phyloP scores from a whole-genome alignment of 2,329 filamentous ascomycete species.

The Didymella exigua region DNA sequence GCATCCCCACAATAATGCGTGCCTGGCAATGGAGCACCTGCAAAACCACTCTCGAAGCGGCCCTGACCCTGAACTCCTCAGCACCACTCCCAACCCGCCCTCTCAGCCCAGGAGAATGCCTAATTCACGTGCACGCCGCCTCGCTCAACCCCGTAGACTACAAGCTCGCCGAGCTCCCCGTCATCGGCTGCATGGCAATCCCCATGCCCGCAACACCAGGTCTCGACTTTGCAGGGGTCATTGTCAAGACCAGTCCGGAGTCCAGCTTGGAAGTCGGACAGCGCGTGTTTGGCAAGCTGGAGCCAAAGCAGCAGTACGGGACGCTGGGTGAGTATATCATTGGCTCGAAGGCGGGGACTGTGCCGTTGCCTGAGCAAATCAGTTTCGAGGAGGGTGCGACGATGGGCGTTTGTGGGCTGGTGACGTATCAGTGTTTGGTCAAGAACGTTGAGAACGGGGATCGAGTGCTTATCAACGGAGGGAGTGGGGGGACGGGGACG shows the following conservation, averaged over 20 bases:
- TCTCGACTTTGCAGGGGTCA: constrained; percentile 26
- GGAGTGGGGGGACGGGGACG: constrained; percentile 64
- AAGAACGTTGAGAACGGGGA: constrained; percentile 43
- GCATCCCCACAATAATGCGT: constrained; percentile 27
- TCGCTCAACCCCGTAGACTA: constrained; percentile 35
- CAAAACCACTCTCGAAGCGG: constrained; percentile 18
- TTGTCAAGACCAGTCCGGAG: constrained; percentile 14
- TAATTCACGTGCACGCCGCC: constrained; percentile 24
- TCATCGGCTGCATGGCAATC: constrained; percentile 26
- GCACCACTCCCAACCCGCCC: constrained; percentile 12
- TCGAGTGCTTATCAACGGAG: constrained; percentile 67
- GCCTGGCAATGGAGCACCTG: constrained; percentile 32
- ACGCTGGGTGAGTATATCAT: constrained; percentile 30
- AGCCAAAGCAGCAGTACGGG: constrained; percentile 30
- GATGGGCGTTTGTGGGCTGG: constrained; percentile 29
- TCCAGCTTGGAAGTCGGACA: constrained; percentile 19
- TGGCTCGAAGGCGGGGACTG: constrained; percentile 24
- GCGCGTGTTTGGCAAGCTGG: constrained; percentile 32
- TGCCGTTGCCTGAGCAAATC: constrained; percentile 22
- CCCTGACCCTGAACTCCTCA: constrained; percentile 17
- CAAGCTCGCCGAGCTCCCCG: constrained; percentile 27
- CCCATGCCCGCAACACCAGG: constrained; percentile 31
- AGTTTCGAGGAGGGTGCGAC: constrained; percentile 23
- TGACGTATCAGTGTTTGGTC: constrained; percentile 29
- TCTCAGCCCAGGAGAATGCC: constrained; percentile 18